Base-by-base conservation (phyloP, 306 rosid genomes). In the Trichosanthes truncata region DNA sequence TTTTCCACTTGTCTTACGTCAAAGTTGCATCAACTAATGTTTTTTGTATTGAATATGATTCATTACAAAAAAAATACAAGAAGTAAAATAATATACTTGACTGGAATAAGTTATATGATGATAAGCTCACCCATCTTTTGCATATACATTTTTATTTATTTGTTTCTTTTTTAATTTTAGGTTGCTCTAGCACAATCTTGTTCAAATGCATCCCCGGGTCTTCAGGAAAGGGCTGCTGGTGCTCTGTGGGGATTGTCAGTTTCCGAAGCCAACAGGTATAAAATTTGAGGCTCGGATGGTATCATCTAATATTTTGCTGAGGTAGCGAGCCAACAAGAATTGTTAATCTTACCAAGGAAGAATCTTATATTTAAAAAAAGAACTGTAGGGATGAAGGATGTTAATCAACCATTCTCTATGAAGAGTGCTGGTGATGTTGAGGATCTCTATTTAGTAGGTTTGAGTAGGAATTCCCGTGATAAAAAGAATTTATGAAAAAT, bases 171-270 rank as follows among this genome's bases (percentile, higher is more conserved):
- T 21, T 8, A 14, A 57, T 35, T 71, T 80, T 79, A 96, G 99
- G 99, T 96, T 84, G 90, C 96, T 84, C 98, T 96, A 57, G 99
- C 99, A 48, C 99, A 93, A 84, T 87, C 97, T 63, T 93, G 99
- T 84, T 88, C 99, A 85, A 93, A 92, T 82, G 99, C 94, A 82
- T 96, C 99, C 77, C 90, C 97, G 9, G 99, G 98, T 80, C 98
- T 96, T 85, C 99, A 96, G 83, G 99, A 96, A 89, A 90, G 99
- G 86, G 99, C 99, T 76, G 99, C 99, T 53, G 99, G 99, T 86
- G 99, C 99, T 82, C 96, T 96, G 57, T 96, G 99, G 99, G 99
- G 99, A 87, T 82, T 96, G 86, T 96, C 99, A 31, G 98, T 96
- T 82, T 96, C 99, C 25, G 99, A 96, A 90, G 92, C 96, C 82